phyloP scores from a whole-genome alignment of 768 basidiomycete species.

The Albatrellus ellisii region DNA sequence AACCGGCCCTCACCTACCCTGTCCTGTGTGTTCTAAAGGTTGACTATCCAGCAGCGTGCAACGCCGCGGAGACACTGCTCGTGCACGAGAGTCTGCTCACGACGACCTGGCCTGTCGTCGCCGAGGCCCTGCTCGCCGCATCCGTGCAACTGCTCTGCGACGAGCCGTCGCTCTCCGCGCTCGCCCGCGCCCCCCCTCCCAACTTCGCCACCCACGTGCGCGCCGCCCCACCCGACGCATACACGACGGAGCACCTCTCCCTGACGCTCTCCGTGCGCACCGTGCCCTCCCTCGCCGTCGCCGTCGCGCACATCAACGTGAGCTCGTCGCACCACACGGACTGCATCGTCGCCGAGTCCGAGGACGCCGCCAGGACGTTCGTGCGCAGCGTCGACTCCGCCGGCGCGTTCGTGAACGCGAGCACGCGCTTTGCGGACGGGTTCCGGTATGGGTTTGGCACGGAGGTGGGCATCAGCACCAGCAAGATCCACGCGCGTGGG shows the following conservation, averaged over 20 bases:
- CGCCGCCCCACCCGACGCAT: conserved; percentile 47
- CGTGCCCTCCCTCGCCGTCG: conserved; percentile 56
- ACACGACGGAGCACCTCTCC: conserved; percentile 80
- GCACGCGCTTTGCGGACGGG: conserved; percentile 93
- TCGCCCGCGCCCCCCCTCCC: conserved; percentile 22
- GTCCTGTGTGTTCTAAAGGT: conserved; percentile 31
- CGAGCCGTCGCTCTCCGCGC: conserved; percentile 39
- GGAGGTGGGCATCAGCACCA: conserved; percentile 96
- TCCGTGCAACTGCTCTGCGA: conserved; percentile 79
- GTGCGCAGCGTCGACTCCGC: conserved; percentile 85
- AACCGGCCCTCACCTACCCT: neutral
- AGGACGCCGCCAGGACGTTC: conserved; percentile 52
- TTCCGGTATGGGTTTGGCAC: conserved; percentile 96
- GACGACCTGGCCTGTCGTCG: conserved; percentile 75
- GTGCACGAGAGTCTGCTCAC: conserved; percentile 62
- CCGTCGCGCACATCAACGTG: conserved; percentile 81
- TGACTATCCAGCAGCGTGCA: conserved; percentile 94
- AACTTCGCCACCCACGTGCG: conserved; percentile 35
- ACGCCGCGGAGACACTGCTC: conserved; percentile 81
- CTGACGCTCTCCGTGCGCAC: conserved; percentile 72
- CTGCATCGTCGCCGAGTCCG: conserved; percentile 76
- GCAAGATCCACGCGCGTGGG: conserved; percentile 90
- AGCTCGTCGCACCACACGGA: conserved; percentile 97
- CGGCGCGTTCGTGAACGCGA: conserved; percentile 89
- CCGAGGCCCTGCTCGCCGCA: conserved; percentile 50